Percentiles rank a stretch among this genome's conserved stretches.
Conservation (phyloP, 495 filamentous ascomycete species). For the Peziza echinospora region DNA sequence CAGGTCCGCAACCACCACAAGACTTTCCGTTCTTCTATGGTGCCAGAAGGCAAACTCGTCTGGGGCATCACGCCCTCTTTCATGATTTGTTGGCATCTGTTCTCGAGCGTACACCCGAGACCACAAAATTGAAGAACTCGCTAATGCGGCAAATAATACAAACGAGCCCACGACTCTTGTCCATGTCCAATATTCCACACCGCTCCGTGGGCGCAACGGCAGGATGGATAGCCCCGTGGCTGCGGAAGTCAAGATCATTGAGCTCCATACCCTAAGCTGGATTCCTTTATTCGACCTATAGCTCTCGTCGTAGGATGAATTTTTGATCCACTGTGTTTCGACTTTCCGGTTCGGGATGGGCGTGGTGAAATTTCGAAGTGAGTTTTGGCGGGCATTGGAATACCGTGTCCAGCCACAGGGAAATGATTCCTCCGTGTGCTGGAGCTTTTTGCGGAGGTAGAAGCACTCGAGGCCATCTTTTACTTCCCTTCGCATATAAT, state of each 20-base stretch:
- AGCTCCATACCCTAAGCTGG: not conserved
- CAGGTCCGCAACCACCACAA: not conserved
- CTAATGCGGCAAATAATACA: conserved; percentile 4
- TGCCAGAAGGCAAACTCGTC: not conserved
- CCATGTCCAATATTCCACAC: too few relatives aligned
- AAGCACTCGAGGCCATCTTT: not conserved
- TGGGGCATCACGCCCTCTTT: not conserved
- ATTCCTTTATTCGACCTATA: not conserved
- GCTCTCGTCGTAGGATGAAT: not conserved
- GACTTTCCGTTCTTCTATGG: not conserved
- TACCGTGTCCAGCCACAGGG: not conserved
- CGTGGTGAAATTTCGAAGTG: not conserved
- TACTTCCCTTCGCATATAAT: conserved; percentile 2
- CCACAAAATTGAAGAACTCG: conserved; percentile 6
- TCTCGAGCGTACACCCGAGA: conserved; percentile 8
- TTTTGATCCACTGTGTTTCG: not conserved
- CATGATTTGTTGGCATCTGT: not conserved
- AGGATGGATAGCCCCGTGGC: conserved; percentile 4
- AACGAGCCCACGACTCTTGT: conserved; percentile 2
- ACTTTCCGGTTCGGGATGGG: not conserved
- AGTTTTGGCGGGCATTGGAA: not conserved
- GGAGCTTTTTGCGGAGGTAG: conserved; percentile 1
- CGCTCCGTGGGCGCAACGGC: not conserved
- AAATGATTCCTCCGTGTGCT: conserved; percentile 8
- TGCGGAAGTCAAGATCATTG: conserved; percentile 4